phyloP scores from a whole-genome alignment of 1,139 yeast genomes.

The Eremothecium gossypii region DNA sequence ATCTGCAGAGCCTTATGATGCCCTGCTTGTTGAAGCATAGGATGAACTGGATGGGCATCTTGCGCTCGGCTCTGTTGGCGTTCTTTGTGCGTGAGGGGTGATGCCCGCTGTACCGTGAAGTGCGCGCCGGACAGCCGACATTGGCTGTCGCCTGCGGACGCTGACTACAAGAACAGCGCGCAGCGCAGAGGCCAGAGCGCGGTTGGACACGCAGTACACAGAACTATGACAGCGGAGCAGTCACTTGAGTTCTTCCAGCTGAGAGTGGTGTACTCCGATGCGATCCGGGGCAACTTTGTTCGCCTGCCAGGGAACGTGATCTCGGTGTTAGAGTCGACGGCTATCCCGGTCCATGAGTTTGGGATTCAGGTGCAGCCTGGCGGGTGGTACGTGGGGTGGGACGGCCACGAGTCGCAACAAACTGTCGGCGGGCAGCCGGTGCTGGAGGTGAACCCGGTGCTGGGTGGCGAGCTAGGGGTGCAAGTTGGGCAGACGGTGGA shows the following conservation, averaged over 20 bases:
- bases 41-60: slow-evolving; percentile 70
- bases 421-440: slow-evolving; percentile 22
- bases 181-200: not conserved
- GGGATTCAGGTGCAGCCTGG: slow-evolving; percentile 15
- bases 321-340: slow-evolving; percentile 15
- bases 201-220: too few species aligned
- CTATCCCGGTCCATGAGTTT: slow-evolving; percentile 19
- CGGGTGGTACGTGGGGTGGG: slow-evolving; percentile 63
- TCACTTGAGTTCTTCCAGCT: slow-evolving; percentile 12
- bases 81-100: too few species aligned
- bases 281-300: slow-evolving; percentile 22
- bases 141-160: not conserved
- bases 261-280: slow-evolving; percentile 12
- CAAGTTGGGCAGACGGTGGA: slow-evolving; percentile 31
- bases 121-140: too few species aligned
- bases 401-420: slow-evolving; percentile 47
- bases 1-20: slow-evolving; percentile 76
- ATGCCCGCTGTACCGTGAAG: too few species aligned
- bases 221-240: slow-evolving; percentile 8
- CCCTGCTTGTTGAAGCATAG: slow-evolving; percentile 87
- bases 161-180: not conserved
- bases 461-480: slow-evolving; percentile 40
- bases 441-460: slow-evolving; percentile 48
- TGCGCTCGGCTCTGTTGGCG: too few species aligned
- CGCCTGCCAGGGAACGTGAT: slow-evolving; percentile 22